Conservation (phyloP, 805 yeast genomes). For the Barnettozyma siamensis region DNA sequence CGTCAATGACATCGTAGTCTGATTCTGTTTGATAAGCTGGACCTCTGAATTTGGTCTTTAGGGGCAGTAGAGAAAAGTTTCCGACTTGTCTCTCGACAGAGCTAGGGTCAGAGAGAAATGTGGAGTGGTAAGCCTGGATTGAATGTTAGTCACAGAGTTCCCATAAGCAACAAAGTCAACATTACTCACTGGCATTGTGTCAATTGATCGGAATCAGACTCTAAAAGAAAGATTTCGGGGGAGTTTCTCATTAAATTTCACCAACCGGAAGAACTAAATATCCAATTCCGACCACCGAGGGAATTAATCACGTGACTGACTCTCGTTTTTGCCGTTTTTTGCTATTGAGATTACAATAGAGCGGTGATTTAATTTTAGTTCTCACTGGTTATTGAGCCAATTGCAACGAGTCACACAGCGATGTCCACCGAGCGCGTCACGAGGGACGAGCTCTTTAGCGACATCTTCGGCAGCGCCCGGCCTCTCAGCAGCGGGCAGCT, state of each 20-base stretch:
- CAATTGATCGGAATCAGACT: too few relatives aligned
- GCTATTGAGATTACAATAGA: neutral
- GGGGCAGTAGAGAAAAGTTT: conserved; percentile 78
- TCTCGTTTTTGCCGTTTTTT: conserved; percentile 3
- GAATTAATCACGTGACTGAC: too few relatives aligned
- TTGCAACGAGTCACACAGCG: too few relatives aligned
- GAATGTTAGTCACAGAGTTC: neutral
- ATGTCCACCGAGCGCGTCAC: conserved; percentile 13
- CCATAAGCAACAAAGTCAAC: neutral
- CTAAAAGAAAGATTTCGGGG: conserved; percentile 11
- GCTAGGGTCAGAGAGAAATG: conserved; percentile 61
- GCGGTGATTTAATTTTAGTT: neutral
- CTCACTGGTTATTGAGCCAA: too few relatives aligned
- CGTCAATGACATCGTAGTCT: conserved; percentile 90
- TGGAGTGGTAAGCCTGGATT: conserved; percentile 66
- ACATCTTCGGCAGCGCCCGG: conserved; percentile 27
- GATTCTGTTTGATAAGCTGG: conserved; percentile 78
- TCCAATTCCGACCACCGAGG: neutral
- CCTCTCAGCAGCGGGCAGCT: too few relatives aligned
- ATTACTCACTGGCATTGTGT: conserved; percentile 13
- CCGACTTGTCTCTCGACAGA: conserved; percentile 58
- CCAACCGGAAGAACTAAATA: neutral
- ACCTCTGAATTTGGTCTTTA: conserved; percentile 80
- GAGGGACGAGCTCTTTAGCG: conserved; percentile 27
- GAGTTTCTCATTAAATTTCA: too few relatives aligned